phyloP scores from a whole-genome alignment of 352 stramenopile genomes.

The Paralagenidium karlingii region DNA sequence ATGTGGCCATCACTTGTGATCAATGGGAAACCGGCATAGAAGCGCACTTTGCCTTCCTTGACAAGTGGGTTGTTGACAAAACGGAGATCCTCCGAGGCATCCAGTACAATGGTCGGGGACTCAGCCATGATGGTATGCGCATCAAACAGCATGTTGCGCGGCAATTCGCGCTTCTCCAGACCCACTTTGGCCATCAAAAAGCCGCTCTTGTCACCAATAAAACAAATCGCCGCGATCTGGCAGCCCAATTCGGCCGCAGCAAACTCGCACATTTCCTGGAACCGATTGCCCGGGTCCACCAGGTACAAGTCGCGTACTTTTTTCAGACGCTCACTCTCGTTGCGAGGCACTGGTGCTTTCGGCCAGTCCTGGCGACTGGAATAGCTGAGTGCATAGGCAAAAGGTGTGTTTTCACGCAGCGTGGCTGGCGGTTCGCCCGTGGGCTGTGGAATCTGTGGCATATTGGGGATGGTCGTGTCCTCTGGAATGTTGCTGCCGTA shows the following conservation, averaged over 20 bases:
- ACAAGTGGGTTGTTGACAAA: constrained; percentile 75
- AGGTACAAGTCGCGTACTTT: constrained; percentile 68
- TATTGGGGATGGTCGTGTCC: too few relatives aligned
- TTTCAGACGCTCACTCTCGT: constrained; percentile 45
- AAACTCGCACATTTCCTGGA: constrained; percentile 83
- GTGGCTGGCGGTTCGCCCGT: constrained; percentile 48
- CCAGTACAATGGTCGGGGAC: constrained; percentile 67
- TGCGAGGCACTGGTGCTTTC: constrained; percentile 52
- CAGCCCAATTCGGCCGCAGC: constrained; percentile 66
- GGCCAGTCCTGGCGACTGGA: constrained; percentile 71
- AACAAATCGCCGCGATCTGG: constrained; percentile 69
- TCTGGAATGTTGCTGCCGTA: too few relatives aligned
- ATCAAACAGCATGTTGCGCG: constrained; percentile 68
- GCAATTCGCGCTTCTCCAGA: constrained; percentile 61
- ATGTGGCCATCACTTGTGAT: constrained; percentile 46
- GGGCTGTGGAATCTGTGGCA: too few relatives aligned
- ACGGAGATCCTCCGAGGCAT: constrained; percentile 60
- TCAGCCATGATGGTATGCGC: constrained; percentile 70
- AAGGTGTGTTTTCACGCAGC: constrained; percentile 58
- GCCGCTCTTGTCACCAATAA: constrained; percentile 76
- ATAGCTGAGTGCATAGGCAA: constrained; percentile 73
- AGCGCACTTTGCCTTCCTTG: constrained; percentile 56
- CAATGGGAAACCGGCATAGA: constrained; percentile 75
- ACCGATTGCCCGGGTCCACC: constrained; percentile 61
- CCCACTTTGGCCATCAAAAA: constrained; percentile 76